These are phyloP conservation scores for Parsonsia alboflavescens DNA, from an alignment of 257 asterid genomes.

Conservation along the genomic window DNA sequence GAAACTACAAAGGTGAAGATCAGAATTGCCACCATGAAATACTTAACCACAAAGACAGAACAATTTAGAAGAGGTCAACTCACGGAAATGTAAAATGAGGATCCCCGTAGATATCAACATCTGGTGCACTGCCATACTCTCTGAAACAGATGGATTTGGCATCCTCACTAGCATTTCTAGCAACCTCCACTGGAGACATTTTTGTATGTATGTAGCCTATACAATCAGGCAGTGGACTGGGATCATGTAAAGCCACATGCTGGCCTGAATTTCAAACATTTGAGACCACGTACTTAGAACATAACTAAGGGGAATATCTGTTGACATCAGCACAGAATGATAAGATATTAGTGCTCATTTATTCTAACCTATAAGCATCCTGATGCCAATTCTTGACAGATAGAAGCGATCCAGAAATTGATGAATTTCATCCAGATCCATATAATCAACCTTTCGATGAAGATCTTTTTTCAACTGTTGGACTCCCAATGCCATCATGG, in stretches of 20 bases:
- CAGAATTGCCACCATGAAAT: background rate
- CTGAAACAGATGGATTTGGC: constrained; percentile 78
- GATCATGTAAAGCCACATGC: constrained; percentile 93
- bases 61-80: constrained; percentile 22
- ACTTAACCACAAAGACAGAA: background rate
- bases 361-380: constrained; percentile 90
- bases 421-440: constrained; percentile 71
- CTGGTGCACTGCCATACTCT: constrained; percentile 88
- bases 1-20: background rate
- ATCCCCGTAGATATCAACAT: constrained; percentile 79
- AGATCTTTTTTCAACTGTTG: constrained; percentile 84
- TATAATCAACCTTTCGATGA: constrained; percentile 44
- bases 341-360: background rate
- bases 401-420: constrained; percentile 87
- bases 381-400: constrained; percentile 90
- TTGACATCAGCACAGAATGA: background rate
- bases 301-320: background rate
- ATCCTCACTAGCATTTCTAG: constrained; percentile 74
- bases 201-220: constrained; percentile 88
- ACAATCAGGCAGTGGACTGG: constrained; percentile 77
- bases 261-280: constrained; percentile 59
- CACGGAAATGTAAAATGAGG: constrained; percentile 84
- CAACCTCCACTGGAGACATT: constrained; percentile 91
- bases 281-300: constrained; percentile 14
- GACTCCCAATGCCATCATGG: constrained; percentile 96